phyloP scores from a whole-genome alignment of 2,329 filamentous ascomycete genomes.

The Diplodia corticola region DNA sequence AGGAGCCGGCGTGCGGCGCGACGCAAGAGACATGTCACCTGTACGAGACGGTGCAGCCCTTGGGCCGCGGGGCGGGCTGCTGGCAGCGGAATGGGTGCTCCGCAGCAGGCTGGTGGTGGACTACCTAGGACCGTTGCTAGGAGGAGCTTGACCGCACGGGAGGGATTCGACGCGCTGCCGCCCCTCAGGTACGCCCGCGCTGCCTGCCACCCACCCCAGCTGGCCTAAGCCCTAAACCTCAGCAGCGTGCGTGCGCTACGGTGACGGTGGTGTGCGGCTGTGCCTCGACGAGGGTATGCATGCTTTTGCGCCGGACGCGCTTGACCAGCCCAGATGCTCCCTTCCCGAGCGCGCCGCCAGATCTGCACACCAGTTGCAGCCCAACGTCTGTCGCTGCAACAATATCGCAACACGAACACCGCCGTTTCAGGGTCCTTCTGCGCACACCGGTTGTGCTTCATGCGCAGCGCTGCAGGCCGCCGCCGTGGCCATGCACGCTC shows the following conservation, averaged over 20 bases:
- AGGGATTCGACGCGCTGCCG: neutral
- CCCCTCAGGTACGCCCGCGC: slow-evolving; percentile 13
- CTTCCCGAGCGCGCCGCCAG: slow-evolving; percentile 12
- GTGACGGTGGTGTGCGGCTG: neutral
- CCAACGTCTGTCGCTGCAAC: slow-evolving; percentile 15
- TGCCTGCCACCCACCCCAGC: neutral
- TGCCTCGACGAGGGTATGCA: neutral
- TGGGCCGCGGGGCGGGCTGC: neutral
- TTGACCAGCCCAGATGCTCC: slow-evolving; percentile 5
- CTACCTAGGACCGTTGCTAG: neutral
- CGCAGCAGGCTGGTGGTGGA: neutral
- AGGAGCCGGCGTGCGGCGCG: slow-evolving; percentile 16
- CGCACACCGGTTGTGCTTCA: neutral
- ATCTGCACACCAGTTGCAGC: slow-evolving; percentile 17
- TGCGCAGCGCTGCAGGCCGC: neutral
- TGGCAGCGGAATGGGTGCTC: neutral
- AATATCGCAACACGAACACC: slow-evolving; percentile 22
- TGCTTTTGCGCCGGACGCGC: neutral
- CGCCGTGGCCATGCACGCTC: neutral
- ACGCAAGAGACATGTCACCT: neutral
- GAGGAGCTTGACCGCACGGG: neutral
- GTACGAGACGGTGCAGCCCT: neutral
- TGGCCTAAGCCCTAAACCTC: slow-evolving; percentile 8
- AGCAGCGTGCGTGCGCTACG: neutral
- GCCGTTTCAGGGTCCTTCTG: slow-evolving; percentile 16